Percentiles rank a stretch among this genome's conserved stretches.
Evolutionary conservation across 2,329 filamentous ascomycete genomes (phyloP).

Genomic region (Monosporascus cannonballus): DNA sequence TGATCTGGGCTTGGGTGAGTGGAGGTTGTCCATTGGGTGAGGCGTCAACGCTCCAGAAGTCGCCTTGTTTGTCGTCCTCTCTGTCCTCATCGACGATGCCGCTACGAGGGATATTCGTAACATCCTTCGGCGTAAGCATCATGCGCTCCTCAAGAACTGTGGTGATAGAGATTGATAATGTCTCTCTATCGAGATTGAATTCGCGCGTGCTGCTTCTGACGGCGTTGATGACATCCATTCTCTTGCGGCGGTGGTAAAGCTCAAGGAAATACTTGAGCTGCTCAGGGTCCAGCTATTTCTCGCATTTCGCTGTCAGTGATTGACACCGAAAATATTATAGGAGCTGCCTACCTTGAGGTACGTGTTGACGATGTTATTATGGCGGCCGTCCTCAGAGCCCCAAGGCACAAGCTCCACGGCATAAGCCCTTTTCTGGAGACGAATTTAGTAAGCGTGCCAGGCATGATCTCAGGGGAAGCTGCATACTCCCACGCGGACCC

Average conservation of each 20-base stretch:
- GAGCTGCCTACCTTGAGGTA: constrained; percentile 31
- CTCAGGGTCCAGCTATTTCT: constrained; percentile 33
- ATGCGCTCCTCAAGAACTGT: constrained; percentile 23
- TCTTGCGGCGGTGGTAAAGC: constrained; percentile 39
- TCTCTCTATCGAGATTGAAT: constrained; percentile 34
- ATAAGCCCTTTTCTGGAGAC: constrained; percentile 5
- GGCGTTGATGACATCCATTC: constrained; percentile 36
- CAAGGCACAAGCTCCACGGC: constrained; percentile 20
- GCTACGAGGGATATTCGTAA: constrained; percentile 12
- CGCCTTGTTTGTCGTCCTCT: constrained; percentile 6
- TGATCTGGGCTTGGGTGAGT: constrained; percentile 10
- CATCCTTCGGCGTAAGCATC: constrained; percentile 8
- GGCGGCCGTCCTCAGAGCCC: constrained; percentile 21
- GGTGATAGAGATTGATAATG: constrained; percentile 17
- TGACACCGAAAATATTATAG: not conserved
- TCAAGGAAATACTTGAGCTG: constrained; percentile 45
- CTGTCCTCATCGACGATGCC: constrained; percentile 23
- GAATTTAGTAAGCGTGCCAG: constrained; percentile 7
- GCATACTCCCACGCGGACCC: constrained; percentile 17
- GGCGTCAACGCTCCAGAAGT: constrained; percentile 14
- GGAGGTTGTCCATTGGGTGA: constrained; percentile 19
- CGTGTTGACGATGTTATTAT: constrained; percentile 28
- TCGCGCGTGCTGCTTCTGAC: constrained; percentile 33
- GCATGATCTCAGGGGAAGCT: not conserved
- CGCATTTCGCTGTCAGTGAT: not conserved